Percentiles rank a stretch among this genome's conserved stretches.
Conservation (phyloP, 768 basidiomycete species). For the Xanthoconium purpureum region DNA sequence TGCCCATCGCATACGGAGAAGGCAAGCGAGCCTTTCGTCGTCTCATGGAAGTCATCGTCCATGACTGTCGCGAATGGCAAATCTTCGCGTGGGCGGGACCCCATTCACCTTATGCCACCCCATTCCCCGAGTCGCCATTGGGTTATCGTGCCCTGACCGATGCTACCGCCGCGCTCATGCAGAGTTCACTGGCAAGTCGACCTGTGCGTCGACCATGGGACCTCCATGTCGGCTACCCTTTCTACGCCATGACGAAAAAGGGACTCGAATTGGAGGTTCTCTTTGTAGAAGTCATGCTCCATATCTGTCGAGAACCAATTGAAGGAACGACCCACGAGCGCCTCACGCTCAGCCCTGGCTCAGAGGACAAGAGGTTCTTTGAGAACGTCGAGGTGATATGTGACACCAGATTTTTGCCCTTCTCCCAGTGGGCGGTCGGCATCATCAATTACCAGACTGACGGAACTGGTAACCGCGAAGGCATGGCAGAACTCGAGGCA, state of each 20-base stretch:
- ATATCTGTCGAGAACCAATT: slow-evolving; percentile 13
- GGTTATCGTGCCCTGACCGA: slow-evolving; percentile 15
- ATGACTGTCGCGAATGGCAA: slow-evolving; percentile 18
- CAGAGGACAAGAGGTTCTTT: slow-evolving; percentile 14
- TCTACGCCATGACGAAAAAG: slow-evolving; percentile 23
- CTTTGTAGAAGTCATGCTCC: slow-evolving; percentile 24
- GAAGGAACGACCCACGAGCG: slow-evolving; percentile 8
- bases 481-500: slow-evolving; percentile 12
- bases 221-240: slow-evolving; percentile 14
- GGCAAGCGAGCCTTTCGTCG: slow-evolving; percentile 25
- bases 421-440: slow-evolving; percentile 24
- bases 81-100: slow-evolving; percentile 23
- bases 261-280: slow-evolving; percentile 21
- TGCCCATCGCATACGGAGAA: slow-evolving; percentile 26
- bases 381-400: slow-evolving; percentile 13
- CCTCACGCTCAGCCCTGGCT: slow-evolving; percentile 13
- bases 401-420: slow-evolving; percentile 18
- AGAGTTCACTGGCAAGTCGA: neutral
- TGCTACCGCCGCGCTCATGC: neutral
- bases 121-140: slow-evolving; percentile 19
- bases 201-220: slow-evolving; percentile 10
- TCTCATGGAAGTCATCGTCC: slow-evolving; percentile 22
- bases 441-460: slow-evolving; percentile 25
- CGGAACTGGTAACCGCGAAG: slow-evolving; percentile 8
- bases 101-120: slow-evolving; percentile 17